Base-by-base conservation (phyloP, 2,329 filamentous ascomycete genomes). In the Xylariaceae sp. region DNA sequence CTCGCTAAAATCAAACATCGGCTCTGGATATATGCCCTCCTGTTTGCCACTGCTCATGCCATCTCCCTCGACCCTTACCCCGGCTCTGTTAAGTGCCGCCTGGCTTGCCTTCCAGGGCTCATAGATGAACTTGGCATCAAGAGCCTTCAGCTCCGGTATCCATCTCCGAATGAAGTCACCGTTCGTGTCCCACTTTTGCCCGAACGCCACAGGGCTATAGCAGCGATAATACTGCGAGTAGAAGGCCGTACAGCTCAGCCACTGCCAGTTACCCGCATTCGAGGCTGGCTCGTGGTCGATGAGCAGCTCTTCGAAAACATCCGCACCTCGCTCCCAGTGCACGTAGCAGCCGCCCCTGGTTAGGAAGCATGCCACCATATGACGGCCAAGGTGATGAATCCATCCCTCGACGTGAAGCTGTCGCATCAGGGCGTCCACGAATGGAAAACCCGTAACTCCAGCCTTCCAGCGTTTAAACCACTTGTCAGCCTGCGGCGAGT, bases 311-410 rank as follows among this genome's bases (percentile, higher is more conserved):
- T 90, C 87, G 55, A 92, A 92, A 1, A 92, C 88, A 41, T 89
- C 87, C 4, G 85, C 86, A 1, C 89, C 89, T 15, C 89, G 81
- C 72, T 92, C 88, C 88, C 89, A 92, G 64, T 86, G 82, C 37
- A 92, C 76, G 65, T 91, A 92, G 69, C 87, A 91, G 0, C 89
- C 89, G 1, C 89, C 88, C 2, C 89, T 77, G 0, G 89, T 92
- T n/a, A 92, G 76, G 67, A 92, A 92, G 67, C 88, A 92, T 0
- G 89, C 89, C 0, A 92, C 85, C n/a, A 85, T 81, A 69, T 92
- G 89, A 0, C 89, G 81, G 2, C 88, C 89, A 0, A 92, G 77
- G 67, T 92, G 89, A 66, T 92, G 88, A 7, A 92, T 89, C 88
- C 88, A 92, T 23, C 89, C 89, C 67, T 91, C 88, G 2, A 76